Evolutionary conservation across 2,329 filamentous ascomycete species (phyloP).

Genomic region (Fusarium hostae): DNA sequence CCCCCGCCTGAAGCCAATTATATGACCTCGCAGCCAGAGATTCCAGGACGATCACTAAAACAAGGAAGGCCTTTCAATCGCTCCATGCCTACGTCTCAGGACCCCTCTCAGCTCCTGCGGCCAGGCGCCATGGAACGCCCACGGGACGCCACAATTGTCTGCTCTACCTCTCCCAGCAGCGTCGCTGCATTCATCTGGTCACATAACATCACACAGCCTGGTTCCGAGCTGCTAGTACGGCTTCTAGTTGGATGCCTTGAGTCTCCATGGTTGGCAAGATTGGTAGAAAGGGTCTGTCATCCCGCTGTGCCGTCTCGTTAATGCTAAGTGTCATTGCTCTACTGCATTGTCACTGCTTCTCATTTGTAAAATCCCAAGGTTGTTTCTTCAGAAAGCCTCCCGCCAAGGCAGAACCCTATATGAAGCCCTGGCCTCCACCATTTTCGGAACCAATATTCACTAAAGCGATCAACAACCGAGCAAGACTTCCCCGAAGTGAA

Average conservation of each 20-base stretch:
- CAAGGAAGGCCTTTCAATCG: not conserved
- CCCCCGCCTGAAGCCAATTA: conserved; percentile 5
- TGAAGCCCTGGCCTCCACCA: not conserved
- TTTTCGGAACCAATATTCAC: not conserved
- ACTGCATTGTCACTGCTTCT: not conserved
- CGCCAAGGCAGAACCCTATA: not conserved
- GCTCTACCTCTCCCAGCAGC: conserved; percentile 6
- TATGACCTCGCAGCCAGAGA: not conserved
- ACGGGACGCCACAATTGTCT: conserved; percentile 27
- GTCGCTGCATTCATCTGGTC: conserved; percentile 15
- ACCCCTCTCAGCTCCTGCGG: conserved; percentile 11
- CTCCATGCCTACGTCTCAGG: conserved; percentile 1
- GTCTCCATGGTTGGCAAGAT: conserved; percentile 2
- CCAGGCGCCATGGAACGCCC: conserved; percentile 18
- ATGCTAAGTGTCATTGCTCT: not conserved
- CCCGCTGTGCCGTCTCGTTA: not conserved
- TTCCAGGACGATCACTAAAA: not conserved
- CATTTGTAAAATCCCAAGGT: not conserved
- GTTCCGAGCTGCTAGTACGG: conserved; percentile 28
- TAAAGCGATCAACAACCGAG: not conserved
- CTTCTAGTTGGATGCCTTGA: conserved; percentile 31
- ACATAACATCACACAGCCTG: conserved; percentile 19
- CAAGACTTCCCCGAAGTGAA: not conserved
- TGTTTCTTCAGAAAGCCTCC: not conserved
- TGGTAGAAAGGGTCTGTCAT: conserved; percentile 23